A percentile compares a stretch with the other conserved stretches of the same genome.
phyloP scores from a whole-genome alignment of 2,329 filamentous ascomycete genomes.

The Fonsecaea multimorphosa region DNA sequence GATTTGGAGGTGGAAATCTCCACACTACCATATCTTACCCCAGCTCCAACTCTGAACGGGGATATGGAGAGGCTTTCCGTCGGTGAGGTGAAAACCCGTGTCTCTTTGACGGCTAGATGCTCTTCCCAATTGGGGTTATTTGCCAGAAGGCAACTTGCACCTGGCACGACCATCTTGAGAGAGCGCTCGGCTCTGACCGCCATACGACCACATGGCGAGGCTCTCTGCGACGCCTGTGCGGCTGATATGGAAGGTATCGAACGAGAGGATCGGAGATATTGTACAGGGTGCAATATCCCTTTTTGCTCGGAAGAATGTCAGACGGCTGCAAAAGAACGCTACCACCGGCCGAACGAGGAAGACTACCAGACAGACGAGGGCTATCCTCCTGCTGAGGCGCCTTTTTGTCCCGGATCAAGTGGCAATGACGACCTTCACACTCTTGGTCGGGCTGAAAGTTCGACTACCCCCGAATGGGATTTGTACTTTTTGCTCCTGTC shows the following conservation, averaged over 20 bases:
- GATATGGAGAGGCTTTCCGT: constrained; percentile 7
- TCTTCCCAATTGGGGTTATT: constrained; percentile 85
- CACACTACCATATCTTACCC: constrained; percentile 73
- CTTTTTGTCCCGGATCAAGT: constrained; percentile 57
- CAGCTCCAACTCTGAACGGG: constrained; percentile 39
- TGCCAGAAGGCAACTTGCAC: constrained; percentile 77
- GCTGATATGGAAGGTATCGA: constrained; percentile 66
- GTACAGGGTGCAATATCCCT: constrained; percentile 56
- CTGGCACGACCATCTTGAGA: constrained; percentile 76
- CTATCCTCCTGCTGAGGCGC: constrained; percentile 31
- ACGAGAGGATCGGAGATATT: constrained; percentile 50
- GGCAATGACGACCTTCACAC: constrained; percentile 61
- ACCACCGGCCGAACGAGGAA: constrained; percentile 52
- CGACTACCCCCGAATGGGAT: constrained; percentile 63
- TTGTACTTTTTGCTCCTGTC: constrained; percentile 66
- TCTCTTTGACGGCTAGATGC: constrained; percentile 45
- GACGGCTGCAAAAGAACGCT: constrained; percentile 60
- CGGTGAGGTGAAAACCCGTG: constrained; percentile 2
- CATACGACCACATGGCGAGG: constrained; percentile 84
- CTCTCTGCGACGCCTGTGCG: constrained; percentile 90
- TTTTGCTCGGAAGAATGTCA: constrained; percentile 66
- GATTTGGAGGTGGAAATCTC: constrained; percentile 81
- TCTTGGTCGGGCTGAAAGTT: constrained; percentile 63
- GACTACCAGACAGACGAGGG: constrained; percentile 37
- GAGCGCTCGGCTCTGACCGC: constrained; percentile 89